phyloP scores from a whole-genome alignment of 768 basidiomycete species.

The Tricholoma saponaceum region DNA sequence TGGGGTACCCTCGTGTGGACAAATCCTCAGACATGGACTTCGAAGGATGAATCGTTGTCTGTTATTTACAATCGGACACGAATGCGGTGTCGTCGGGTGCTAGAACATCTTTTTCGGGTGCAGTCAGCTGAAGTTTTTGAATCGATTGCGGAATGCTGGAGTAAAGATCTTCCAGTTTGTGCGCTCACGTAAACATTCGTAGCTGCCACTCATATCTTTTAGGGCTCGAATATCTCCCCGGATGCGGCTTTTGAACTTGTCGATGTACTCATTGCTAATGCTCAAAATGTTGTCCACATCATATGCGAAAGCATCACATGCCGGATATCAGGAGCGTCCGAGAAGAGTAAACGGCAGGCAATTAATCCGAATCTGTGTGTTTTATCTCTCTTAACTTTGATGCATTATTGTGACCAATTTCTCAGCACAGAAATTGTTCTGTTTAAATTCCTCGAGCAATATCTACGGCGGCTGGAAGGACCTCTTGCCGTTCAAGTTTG shows the following conservation, averaged over 20 bases:
- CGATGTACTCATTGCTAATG: slow-evolving; percentile 78
- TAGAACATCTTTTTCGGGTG: slow-evolving; percentile 84
- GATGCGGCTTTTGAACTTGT: slow-evolving; percentile 75
- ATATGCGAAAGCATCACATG: slow-evolving; percentile 76
- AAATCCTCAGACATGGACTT: slow-evolving; percentile 37
- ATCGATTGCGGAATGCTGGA: slow-evolving; percentile 82
- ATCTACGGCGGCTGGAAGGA: slow-evolving; percentile 79
- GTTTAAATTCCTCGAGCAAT: slow-evolving; percentile 89
- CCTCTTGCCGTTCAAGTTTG: slow-evolving; percentile 93
- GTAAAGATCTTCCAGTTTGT: slow-evolving; percentile 47
- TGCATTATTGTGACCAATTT: slow-evolving; percentile 5
- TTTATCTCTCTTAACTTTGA: background rate
- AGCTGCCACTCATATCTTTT: slow-evolving; percentile 7
- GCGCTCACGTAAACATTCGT: background rate
- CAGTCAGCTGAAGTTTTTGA: slow-evolving; percentile 82
- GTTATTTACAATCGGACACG: slow-evolving; percentile 66
- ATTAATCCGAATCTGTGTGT: slow-evolving; percentile 68
- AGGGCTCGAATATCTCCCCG: slow-evolving; percentile 36
- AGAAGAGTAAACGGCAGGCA: slow-evolving; percentile 56
- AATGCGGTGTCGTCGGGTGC: slow-evolving; percentile 66
- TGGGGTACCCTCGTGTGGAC: slow-evolving; percentile 65
- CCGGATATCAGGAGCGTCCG: slow-evolving; percentile 52
- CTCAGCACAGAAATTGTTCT: slow-evolving; percentile 62
- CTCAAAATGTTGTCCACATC: slow-evolving; percentile 85
- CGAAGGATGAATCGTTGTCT: slow-evolving; percentile 64